Conservation (phyloP, 2,329 filamentous ascomycete genomes). For the Teratosphaeria gauchensis region DNA sequence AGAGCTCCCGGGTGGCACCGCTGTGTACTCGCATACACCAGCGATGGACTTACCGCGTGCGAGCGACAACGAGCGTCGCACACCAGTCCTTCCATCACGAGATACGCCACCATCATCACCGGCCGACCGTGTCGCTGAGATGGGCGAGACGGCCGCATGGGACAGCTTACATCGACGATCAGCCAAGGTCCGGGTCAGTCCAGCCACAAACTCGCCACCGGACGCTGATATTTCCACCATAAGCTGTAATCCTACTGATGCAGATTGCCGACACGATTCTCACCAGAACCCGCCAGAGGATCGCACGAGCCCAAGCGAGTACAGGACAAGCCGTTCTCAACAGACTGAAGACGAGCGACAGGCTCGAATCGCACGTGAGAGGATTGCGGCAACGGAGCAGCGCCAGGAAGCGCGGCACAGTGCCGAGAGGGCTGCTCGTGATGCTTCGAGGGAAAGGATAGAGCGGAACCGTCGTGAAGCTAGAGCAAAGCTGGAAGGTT, state of each 20-base stretch:
- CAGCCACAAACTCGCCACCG: slow-evolving; percentile 2
- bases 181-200: not conserved
- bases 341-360: slow-evolving; percentile 6
- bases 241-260: slow-evolving; percentile 7
- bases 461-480: slow-evolving; percentile 3
- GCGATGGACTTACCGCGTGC: slow-evolving; percentile 12
- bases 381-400: slow-evolving; percentile 5
- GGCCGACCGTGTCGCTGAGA: slow-evolving; percentile 8
- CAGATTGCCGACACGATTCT: slow-evolving; percentile 8
- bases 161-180: not conserved
- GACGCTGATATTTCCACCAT: slow-evolving; percentile 5
- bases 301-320: slow-evolving; percentile 1
- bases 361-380: slow-evolving; percentile 7
- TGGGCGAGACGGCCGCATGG: slow-evolving; percentile 5
- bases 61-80: slow-evolving; percentile 10
- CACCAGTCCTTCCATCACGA: not conserved
- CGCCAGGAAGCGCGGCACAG: slow-evolving; percentile 5
- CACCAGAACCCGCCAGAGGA: slow-evolving; percentile 5
- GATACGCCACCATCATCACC: slow-evolving; percentile 6
- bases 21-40: slow-evolving; percentile 15
- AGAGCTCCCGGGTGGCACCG: slow-evolving; percentile 14
- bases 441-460: not conserved
- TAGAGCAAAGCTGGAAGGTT: slow-evolving; percentile 3
- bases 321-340: not conserved
- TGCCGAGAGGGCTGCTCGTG: slow-evolving; percentile 1